Conservation (phyloP, 2,329 filamentous ascomycete genomes). For the Colletotrichum viniferum region DNA sequence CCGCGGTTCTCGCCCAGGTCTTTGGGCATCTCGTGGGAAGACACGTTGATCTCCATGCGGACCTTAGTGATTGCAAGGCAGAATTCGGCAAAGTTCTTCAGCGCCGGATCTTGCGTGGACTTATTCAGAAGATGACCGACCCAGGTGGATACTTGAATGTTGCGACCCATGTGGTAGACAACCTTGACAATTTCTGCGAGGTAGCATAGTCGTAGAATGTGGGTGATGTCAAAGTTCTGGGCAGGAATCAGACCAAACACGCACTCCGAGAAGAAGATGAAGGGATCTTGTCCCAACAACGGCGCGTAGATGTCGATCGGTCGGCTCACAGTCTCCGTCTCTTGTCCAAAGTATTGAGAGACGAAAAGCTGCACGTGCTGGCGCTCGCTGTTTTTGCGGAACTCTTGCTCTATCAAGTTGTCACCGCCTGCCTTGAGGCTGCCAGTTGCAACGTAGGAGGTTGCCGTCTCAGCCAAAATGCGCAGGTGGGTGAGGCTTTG, state of each 20-base stretch:
- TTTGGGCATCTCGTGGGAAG: slow-evolving; percentile 32
- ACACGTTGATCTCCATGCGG: slow-evolving; percentile 44
- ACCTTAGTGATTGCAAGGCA: slow-evolving; percentile 52
- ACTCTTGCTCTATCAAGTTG: slow-evolving; percentile 69
- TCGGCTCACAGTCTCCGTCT: slow-evolving; percentile 41
- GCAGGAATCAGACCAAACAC: slow-evolving; percentile 72
- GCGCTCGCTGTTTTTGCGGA: slow-evolving; percentile 68
- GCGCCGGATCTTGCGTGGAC: slow-evolving; percentile 47
- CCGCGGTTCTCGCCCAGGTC: slow-evolving; percentile 44
- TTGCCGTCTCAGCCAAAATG: slow-evolving; percentile 85
- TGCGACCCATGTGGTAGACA: slow-evolving; percentile 62
- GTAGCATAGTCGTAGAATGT: slow-evolving; percentile 85
- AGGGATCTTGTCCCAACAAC: slow-evolving; percentile 72
- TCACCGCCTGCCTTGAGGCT: slow-evolving; percentile 65
- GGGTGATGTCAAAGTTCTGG: slow-evolving; percentile 74
- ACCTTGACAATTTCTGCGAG: slow-evolving; percentile 90
- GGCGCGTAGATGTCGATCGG: slow-evolving; percentile 56
- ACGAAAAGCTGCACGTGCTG: slow-evolving; percentile 81
- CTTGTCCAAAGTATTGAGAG: slow-evolving; percentile 53
- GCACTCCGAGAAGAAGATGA: slow-evolving; percentile 81
- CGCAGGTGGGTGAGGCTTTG: slow-evolving; percentile 85
- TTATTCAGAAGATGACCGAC: slow-evolving; percentile 48
- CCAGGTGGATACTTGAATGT: slow-evolving; percentile 56
- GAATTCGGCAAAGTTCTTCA: slow-evolving; percentile 61
- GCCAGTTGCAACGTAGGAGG: slow-evolving; percentile 82